Evolutionary conservation across 495 filamentous ascomycete genomes (phyloP).

Genomic region (Daldinia caldariorum): DNA sequence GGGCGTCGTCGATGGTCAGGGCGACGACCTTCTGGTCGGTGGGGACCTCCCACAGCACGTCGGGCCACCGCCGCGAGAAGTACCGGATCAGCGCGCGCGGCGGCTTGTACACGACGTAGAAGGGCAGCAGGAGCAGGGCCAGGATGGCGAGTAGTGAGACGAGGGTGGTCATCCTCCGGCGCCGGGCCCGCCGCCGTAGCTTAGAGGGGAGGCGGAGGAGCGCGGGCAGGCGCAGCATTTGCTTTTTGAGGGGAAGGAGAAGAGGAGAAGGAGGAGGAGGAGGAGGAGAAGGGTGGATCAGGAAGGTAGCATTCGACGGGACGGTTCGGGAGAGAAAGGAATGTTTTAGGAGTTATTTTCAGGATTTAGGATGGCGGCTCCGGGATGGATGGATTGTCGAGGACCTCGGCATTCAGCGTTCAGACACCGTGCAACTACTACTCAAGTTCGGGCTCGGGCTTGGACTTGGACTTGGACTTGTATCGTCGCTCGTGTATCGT

Average conservation of each 20-base stretch:
- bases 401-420: neutral
- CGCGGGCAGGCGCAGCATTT: constrained; percentile 52
- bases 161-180: constrained; percentile 65
- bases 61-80: constrained; percentile 74
- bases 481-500: neutral
- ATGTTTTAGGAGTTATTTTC: neutral
- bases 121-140: constrained; percentile 60
- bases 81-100: constrained; percentile 71
- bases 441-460: neutral
- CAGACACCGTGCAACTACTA: constrained; percentile 1
- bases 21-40: constrained; percentile 70
- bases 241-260: constrained; percentile 13
- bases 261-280: neutral
- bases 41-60: constrained; percentile 76
- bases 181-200: constrained; percentile 63
- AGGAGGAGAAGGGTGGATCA: constrained; percentile 5
- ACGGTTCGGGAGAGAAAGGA: neutral
- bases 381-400: neutral
- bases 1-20: constrained; percentile 86
- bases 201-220: constrained; percentile 62
- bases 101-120: constrained; percentile 79
- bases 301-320: constrained; percentile 31
- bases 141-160: constrained; percentile 60
- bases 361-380: neutral
- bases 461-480: constrained; percentile 1